Base-by-base conservation (phyloP, 164 flowering plant genomes). In the Dillenia suffruticosa region DNA sequence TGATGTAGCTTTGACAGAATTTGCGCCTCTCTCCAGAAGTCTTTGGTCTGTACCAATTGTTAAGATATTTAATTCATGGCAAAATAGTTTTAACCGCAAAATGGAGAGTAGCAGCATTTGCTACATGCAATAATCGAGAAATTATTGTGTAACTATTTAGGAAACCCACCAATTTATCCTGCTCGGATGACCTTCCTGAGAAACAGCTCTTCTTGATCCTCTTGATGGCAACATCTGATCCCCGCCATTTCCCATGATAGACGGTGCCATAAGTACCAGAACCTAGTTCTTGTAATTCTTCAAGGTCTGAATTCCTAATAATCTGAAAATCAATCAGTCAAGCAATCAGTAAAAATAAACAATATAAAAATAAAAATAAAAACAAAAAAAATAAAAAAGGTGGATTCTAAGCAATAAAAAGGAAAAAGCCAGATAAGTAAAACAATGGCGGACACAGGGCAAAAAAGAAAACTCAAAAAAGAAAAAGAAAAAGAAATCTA, bases 241-340 rank as follows among this genome's bases (percentile, higher is more conserved):
- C 97, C 56, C 93, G 75, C 97, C 97, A 91, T 66, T 80, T 88
- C 57, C 97, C 97, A 81, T 88, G 88, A 67, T 80, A 91, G 58
- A 91, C 97, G 57, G 97, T 91, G 57, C 97, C 97, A 79, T 80
- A 91, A 17, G 97, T 87, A 59, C 97, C 97, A 70, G 93, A 87
- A 51, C 97, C 97, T 50, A 91, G 65, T 61, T 91, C 97, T 47
- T 80, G 67, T 54, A 84, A 70, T 68, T 91, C 97, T 75, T 91
- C 97, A 66, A 91, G 97, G 76, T 91, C 97, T 63, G 85, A 85
- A 78, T 88, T 89, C 69, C 72, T 85, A 59, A 91, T 91, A 54
- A 87, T 91, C 97, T 91, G 81, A 58, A 59, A 57, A 70, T 58
- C 56, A 74, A 52, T 44, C 75, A 60, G 54, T 49, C 56, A 72